Base-by-base conservation (phyloP, 2,329 filamentous ascomycete species). In the Diaporthe amygdali region DNA sequence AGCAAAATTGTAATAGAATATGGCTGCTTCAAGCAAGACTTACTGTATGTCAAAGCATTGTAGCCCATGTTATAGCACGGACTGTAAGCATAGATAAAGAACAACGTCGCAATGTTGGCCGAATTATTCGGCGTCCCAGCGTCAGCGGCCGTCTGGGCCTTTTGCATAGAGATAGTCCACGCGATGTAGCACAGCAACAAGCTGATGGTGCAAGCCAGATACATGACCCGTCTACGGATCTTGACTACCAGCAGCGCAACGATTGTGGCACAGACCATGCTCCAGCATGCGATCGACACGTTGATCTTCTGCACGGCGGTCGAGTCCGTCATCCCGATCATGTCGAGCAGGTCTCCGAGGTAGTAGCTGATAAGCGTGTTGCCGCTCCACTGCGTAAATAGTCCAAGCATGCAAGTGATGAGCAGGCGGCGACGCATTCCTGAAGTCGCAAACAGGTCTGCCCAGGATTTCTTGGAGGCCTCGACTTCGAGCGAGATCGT, bases 51-150 rank as follows among this genome's bases (percentile, higher is more conserved):
- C 68, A 92, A 81, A 17, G 90, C 88, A 76, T 92, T 92, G 78
- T 91, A 90, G n/a, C 89, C 90, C 63, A 92, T 84, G 75, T 91
- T 91, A 77, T 92, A 92, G 72, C 82, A 83, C 4, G 89, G 88
- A 12, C 84, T 85, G 77, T 90, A 92, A 5, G 84, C 81, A 73
- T 90, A 91, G 74, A 89, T 89, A 79, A 90, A 91, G 78, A 91
- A 86, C 39, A 92, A 80, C 44, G 79, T 81, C 1, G 84, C 79
- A 30, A 81, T 79, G 39, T 78, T 81, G 10, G 83, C 81, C 17
- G 73, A 77, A 72, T 74, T 70, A 72, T 81, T 81, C 14, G 73
- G 68, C 30, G 74, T 76, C 12, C 75, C 73, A 10, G 73, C 73
- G 30, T 79, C 68, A n/a, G 78, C 71, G 5, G 81, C 77, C 17